Base-by-base conservation (phyloP, 305 asterid genomes). In the Plantago rigida region DNA sequence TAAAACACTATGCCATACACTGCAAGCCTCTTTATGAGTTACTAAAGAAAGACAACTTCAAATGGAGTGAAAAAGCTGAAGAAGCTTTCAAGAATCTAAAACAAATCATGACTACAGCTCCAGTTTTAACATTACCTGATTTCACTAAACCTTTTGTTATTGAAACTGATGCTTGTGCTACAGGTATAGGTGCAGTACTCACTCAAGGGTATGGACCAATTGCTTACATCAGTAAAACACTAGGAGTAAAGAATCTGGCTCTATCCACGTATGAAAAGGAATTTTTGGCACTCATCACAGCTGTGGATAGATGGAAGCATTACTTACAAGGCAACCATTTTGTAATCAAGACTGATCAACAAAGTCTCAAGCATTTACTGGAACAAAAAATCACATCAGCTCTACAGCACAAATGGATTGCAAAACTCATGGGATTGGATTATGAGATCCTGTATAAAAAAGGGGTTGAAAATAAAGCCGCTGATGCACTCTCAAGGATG, bases 181-280 rank as follows among this genome's bases (percentile, higher is more conserved):
- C 49, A 3, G 66, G 71, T 0, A 42, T 67, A 7, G 66, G 62
- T 0, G 61, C 39, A 3, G 61, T 59, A 0, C n/a, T 9, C 51
- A 0, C 24, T 4, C 62, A 51, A 24, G 0, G 19, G 5, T 10
- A 39, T 0, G 19, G 15, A 1, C 54, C 60, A 2, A 28, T 51
- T 0, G 55, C 63, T 3, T 69, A 4, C 5, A 11, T 2, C 0
- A 48, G 52, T 4, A 48, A 48, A 48, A 6, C 7, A 0, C 2
- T 48, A 13, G 15, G 52, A 2, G 10, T 3, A 13, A 47, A 3
- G n/a, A 48, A 13, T 4, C 1, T 48, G 10, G 8, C 5, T 1
- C 2, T 48, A 3, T 48, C 52, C 4, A 9, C 19, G 0, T 48
- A 48, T 48, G 52, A 48, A 8, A 48, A 48, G 0, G 17, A 48